These are phyloP conservation scores for Silene conica DNA, from an alignment of 148 eudicot species.

Conservation along the genomic window DNA sequence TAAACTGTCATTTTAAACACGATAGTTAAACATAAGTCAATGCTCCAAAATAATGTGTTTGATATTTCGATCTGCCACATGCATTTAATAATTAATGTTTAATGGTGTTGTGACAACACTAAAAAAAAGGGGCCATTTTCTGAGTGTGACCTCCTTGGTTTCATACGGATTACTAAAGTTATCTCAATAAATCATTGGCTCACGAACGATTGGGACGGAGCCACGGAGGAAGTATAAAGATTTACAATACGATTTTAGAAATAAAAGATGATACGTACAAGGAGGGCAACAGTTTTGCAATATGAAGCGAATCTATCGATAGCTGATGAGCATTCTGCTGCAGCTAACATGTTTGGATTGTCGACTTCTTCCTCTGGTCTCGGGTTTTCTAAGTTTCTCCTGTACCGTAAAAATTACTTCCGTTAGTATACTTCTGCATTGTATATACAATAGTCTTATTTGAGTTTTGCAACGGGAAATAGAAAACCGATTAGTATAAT, in stretches of 20 bases:
- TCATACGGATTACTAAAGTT: not conserved
- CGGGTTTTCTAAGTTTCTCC: conserved; percentile 52
- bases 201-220: not conserved
- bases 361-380: conserved; percentile 27
- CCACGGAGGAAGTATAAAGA: too few relatives aligned
- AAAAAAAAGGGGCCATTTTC: not conserved
- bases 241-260: too few relatives aligned
- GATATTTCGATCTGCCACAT: not conserved
- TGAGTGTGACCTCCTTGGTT: not conserved
- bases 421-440: not conserved
- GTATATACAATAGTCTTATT: not conserved
- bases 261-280: conserved; percentile 38
- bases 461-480: not conserved
- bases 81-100: not conserved
- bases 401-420: conserved; percentile 11
- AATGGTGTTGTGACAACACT: too few relatives aligned
- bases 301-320: conserved; percentile 43
- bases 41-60: not conserved
- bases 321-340: conserved; percentile 33
- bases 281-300: conserved; percentile 60
- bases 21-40: not conserved
- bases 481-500: too few relatives aligned
- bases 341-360: conserved; percentile 23
- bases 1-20: conserved; percentile 43
- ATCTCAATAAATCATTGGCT: not conserved